These are phyloP conservation scores for Sindora glabra DNA, from an alignment of 306 rosid species.

Conservation along the genomic window DNA sequence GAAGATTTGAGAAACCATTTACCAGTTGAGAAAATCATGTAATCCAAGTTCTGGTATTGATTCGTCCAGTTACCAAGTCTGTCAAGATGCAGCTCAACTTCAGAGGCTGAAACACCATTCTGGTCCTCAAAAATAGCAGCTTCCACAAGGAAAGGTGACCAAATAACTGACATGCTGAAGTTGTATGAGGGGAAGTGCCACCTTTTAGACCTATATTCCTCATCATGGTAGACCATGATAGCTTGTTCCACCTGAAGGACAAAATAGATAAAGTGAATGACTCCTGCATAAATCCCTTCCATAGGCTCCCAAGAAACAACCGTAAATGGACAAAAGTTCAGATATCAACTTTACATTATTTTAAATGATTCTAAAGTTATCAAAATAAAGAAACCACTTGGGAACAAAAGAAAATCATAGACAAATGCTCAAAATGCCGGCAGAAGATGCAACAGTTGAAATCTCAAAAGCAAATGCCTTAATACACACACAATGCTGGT, in stretches of 20 bases:
- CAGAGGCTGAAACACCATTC: conserved; percentile 84
- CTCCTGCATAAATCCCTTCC: neutral
- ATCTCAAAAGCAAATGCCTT: neutral
- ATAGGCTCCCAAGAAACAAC: neutral
- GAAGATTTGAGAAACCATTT: conserved; percentile 93
- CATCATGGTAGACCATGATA: conserved; percentile 63
- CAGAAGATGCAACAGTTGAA: neutral
- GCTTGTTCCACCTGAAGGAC: conserved; percentile 69
- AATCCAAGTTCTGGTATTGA: conserved; percentile 44
- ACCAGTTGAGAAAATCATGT: conserved; percentile 83
- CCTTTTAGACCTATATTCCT: conserved; percentile 62
- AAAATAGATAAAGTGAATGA: conserved; percentile 20
- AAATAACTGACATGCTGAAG: conserved; percentile 54
- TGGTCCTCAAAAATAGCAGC: conserved; percentile 83
- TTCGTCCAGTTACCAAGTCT: conserved; percentile 67
- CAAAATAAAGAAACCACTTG: neutral
- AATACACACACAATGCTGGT: neutral
- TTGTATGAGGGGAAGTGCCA: conserved; percentile 75
- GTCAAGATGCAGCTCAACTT: conserved; percentile 76
- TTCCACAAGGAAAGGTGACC: conserved; percentile 86
- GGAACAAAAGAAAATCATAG: neutral
- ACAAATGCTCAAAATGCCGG: neutral
- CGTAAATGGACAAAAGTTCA: neutral
- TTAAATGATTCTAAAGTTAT: neutral
- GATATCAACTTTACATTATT: neutral